Conservation (phyloP, 495 filamentous ascomycete species). For the Copromyces sp. region DNA sequence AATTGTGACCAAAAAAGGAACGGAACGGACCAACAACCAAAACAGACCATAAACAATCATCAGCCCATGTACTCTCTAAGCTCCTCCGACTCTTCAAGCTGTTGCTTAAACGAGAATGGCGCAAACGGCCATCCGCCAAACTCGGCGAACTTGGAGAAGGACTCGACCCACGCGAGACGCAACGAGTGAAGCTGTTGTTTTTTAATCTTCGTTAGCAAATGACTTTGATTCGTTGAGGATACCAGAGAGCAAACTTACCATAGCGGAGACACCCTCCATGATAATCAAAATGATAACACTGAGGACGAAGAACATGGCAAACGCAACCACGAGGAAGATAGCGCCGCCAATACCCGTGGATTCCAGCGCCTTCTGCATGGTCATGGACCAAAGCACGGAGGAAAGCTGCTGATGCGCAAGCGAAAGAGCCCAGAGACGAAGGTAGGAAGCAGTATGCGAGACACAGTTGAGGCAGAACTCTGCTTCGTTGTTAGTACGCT, state of each 20-base stretch:
- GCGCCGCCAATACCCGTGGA: constrained; percentile 57
- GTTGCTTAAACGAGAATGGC: constrained; percentile 80
- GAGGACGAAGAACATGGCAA: constrained; percentile 80
- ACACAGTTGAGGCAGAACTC: constrained; percentile 99
- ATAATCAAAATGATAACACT: constrained; percentile 64
- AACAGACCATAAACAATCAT: neutral
- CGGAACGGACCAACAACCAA: neutral
- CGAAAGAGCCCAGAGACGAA: constrained; percentile 95
- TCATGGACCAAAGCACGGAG: constrained; percentile 95
- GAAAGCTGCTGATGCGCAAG: constrained; percentile 97
- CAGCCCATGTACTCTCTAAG: constrained; percentile 36
- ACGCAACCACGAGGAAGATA: constrained; percentile 66
- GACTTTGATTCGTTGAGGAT: neutral
- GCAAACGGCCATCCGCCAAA: constrained; percentile 86
- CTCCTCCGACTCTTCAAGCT: constrained; percentile 74
- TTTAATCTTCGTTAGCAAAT: neutral
- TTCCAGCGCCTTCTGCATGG: constrained; percentile 63
- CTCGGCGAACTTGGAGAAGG: constrained; percentile 99
- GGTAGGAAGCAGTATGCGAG: constrained; percentile 96
- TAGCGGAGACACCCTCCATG: constrained; percentile 42
- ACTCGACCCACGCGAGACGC: constrained; percentile 96
- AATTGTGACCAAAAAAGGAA: neutral
- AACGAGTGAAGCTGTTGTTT: constrained; percentile 62
- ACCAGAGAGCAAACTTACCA: constrained; percentile 26
- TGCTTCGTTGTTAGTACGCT: constrained; percentile 18